A percentile compares a stretch with the other conserved stretches of the same genome.
These are phyloP conservation scores for Elasticomyces elasticus DNA, from an alignment of 495 filamentous ascomycete species.

Conservation along the genomic window DNA sequence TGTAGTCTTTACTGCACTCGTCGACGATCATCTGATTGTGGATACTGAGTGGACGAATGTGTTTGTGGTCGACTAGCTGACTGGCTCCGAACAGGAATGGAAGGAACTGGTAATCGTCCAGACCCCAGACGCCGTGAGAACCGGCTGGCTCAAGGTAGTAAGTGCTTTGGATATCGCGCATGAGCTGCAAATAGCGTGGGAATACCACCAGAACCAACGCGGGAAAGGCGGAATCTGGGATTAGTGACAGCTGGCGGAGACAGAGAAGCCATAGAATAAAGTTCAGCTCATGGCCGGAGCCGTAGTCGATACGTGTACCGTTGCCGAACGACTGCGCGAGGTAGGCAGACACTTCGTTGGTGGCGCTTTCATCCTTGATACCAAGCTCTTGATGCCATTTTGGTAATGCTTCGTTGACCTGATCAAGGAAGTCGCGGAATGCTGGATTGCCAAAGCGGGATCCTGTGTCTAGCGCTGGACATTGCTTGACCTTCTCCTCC, in stretches of 20 bases:
- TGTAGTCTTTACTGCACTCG: conserved; percentile 67
- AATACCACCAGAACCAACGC: conserved; percentile 68
- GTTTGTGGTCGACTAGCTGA: conserved; percentile 78
- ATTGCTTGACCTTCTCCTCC: conserved; percentile 48
- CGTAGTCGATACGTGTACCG: conserved; percentile 84
- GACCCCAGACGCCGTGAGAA: conserved; percentile 47
- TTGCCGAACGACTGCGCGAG: conserved; percentile 78
- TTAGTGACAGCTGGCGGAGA: conserved; percentile 66
- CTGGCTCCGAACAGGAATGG: conserved; percentile 90
- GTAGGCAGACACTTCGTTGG: conserved; percentile 67
- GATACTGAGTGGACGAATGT: conserved; percentile 76
- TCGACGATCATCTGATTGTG: conserved; percentile 80
- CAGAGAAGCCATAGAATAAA: conserved; percentile 91
- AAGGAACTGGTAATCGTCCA: conserved; percentile 96
- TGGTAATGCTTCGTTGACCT: conserved; percentile 43
- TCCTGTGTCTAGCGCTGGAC: conserved; percentile 74
- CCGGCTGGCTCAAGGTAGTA: conserved; percentile 96
- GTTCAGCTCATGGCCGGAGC: conserved; percentile 92
- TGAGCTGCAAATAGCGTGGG: conserved; percentile 65
- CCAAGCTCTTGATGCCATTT: conserved; percentile 44
- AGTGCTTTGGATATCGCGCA: conserved; percentile 71
- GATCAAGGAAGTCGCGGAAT: conserved; percentile 76
- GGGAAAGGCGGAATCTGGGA: conserved; percentile 56
- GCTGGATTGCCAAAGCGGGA: conserved; percentile 91
- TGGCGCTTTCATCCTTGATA: conserved; percentile 40